Evolutionary conservation across 768 basidiomycete species (phyloP), one percentile per base, ranked within the genome.

Genomic region (Infundibulicybe gibba): DNA sequence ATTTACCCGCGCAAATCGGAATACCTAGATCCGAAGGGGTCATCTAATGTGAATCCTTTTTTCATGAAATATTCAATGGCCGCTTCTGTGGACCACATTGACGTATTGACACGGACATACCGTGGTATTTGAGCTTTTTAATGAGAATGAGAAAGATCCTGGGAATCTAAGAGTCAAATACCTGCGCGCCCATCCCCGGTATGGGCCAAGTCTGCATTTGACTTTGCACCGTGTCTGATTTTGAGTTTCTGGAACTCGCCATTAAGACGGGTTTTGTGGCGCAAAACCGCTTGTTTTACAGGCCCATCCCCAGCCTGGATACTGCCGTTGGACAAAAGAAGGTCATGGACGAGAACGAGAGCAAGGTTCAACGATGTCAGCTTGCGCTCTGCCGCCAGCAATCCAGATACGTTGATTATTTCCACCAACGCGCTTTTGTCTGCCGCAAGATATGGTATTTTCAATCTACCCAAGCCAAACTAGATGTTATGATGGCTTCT

Each of bases 281-380:
- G 80, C 37, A 91, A 63, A 39, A 97, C 61, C 0, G 90, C 91
- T 57, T 90, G 87, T 56, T 97, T 97, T 44, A 95, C 71, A 3
- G 90, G 89, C 17, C 94, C 92, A 61, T 95, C 87, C 40, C 90
- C 84, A 6, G 91, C 87, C 62, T 97, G 90, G 53, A 99, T 92
- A 8, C 25, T 8, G 9, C 93, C 90, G 15, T 79, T 71, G 13
- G 88, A 75, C 33, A 97, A 73, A 20, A 99, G 72, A 6, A 94
- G 67, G 65, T 99, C 97, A 55, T 99, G 95, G 1, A 94, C 83
- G 31, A 98, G 83, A 35, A 95, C 84, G 6, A 94, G 75, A 2
- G 87, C 83, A 40, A 97, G 76, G 57, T 84, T 88, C 34, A 70
- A 59, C 1, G 90, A 89, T 1, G 81, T 84, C 45, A 95, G 73